Evolutionary conservation across 352 stramenopile genomes (phyloP).

Genomic region (Phytopythium delawarense): DNA sequence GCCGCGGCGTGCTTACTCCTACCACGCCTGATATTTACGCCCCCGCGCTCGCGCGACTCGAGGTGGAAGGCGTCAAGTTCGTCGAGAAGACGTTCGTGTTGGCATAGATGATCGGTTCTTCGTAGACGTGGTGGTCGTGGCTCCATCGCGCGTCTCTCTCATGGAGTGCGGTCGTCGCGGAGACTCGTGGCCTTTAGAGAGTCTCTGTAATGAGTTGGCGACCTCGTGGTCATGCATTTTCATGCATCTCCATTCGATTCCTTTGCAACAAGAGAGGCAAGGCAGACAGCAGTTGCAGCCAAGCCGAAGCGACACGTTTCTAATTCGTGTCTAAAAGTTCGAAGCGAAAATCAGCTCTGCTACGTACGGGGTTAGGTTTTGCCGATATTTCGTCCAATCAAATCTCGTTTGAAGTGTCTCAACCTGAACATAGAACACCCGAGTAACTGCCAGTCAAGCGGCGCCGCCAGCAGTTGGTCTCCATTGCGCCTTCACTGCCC

Average conservation of each 20-base stretch:
- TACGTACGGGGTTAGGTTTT: background rate
- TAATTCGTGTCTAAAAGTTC: no score
- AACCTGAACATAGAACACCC: background rate
- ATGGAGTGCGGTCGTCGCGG: no score
- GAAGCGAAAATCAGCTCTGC: background rate
- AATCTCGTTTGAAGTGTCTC: background rate
- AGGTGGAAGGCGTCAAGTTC: constrained; percentile 86
- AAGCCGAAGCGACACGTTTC: no score
- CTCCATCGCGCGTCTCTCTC: no score
- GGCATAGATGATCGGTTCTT: background rate
- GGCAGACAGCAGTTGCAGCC: no score
- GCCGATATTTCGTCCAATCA: background rate
- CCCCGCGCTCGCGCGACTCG: constrained; percentile 72
- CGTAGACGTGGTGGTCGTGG: background rate
- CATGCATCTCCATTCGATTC: background rate
- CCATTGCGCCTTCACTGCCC: background rate
- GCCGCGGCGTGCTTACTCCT: constrained; percentile 84
- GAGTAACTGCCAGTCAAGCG: background rate
- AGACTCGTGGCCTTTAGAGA: no score
- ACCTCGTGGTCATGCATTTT: no score
- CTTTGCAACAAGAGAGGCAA: no score
- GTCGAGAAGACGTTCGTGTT: constrained; percentile 73
- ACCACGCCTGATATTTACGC: constrained; percentile 89
- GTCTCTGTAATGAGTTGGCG: no score
- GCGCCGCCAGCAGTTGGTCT: background rate